Conservation (phyloP, 768 basidiomycete genomes). For the Trametes sanguinea region DNA sequence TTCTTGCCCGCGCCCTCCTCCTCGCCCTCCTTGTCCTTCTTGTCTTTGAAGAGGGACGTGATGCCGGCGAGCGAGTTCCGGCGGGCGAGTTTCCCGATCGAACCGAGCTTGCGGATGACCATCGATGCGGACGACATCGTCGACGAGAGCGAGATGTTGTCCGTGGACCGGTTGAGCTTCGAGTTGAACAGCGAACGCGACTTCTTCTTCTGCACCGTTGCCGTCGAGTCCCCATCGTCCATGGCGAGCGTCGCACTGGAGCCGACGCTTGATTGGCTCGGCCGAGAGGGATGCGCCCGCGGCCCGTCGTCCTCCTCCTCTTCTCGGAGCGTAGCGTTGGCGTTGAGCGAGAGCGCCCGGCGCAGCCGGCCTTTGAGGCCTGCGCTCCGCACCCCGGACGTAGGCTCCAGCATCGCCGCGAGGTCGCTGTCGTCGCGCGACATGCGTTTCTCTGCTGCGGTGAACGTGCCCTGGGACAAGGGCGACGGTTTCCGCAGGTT, state of each 20-base stretch:
- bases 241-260: conserved; percentile 33
- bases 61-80: conserved; percentile 90
- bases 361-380: conserved; percentile 80
- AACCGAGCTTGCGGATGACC: conserved; percentile 94
- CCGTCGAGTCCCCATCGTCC: conserved; percentile 34
- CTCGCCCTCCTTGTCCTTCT: conserved; percentile 50
- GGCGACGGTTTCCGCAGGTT: conserved; percentile 56
- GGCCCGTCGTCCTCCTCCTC: conserved; percentile 49
- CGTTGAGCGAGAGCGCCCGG: conserved; percentile 70
- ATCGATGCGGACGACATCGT: conserved; percentile 94
- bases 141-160: conserved; percentile 93
- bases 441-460: conserved; percentile 72
- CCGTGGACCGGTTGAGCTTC: conserved; percentile 83
- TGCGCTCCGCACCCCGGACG: conserved; percentile 52
- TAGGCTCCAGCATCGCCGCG: conserved; percentile 49
- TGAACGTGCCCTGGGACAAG: conserved; percentile 64
- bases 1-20: conserved; percentile 49
- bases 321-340: conserved; percentile 57
- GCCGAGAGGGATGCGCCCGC: conserved; percentile 1
- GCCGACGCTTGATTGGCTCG: conserved; percentile 32
- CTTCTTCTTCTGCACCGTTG: conserved; percentile 60
- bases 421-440: conserved; percentile 77
- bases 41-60: conserved; percentile 92
- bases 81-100: conserved; percentile 85
- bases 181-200: conserved; percentile 84